Percentiles rank a stretch among this genome's conserved stretches.
Evolutionary conservation across 768 basidiomycete species (phyloP).

Genomic region (Suillus decipiens): DNA sequence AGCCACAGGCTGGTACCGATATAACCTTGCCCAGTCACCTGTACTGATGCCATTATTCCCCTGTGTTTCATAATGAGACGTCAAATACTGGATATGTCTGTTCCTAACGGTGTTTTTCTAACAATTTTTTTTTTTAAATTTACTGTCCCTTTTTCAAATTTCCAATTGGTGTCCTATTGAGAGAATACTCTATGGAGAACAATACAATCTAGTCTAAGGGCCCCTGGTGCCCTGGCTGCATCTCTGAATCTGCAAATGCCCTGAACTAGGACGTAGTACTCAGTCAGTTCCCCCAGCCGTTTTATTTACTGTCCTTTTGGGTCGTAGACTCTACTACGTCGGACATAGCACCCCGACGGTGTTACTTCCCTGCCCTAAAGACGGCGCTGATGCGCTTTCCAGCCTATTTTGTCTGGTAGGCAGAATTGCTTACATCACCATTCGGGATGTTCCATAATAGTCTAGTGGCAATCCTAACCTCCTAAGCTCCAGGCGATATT

Average conservation of each 20-base stretch:
- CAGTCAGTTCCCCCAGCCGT: too few species aligned
- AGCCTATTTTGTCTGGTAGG: neutral
- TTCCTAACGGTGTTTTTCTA: neutral
- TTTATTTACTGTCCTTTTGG: too few species aligned
- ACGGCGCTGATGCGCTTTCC: neutral
- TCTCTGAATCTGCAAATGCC: too few species aligned
- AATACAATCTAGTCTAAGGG: too few species aligned
- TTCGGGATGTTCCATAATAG: neutral
- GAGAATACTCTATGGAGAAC: too few species aligned
- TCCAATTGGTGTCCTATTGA: too few species aligned
- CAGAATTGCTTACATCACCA: neutral
- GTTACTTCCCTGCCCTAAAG: neutral
- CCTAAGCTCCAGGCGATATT: neutral
- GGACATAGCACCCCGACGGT: neutral
- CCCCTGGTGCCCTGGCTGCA: too few species aligned
- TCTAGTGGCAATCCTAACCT: neutral
- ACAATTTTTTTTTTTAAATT: too few species aligned
- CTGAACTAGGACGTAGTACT: too few species aligned
- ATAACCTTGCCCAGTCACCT: neutral
- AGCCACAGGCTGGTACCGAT: neutral
- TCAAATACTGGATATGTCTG: neutral
- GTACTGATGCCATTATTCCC: neutral
- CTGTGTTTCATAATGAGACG: neutral
- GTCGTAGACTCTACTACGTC: too few species aligned
- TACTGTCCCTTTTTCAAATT: too few species aligned